These are phyloP conservation scores for Passalora sequoiae DNA, from an alignment of 2,329 filamentous ascomycete species.

Conservation along the genomic window DNA sequence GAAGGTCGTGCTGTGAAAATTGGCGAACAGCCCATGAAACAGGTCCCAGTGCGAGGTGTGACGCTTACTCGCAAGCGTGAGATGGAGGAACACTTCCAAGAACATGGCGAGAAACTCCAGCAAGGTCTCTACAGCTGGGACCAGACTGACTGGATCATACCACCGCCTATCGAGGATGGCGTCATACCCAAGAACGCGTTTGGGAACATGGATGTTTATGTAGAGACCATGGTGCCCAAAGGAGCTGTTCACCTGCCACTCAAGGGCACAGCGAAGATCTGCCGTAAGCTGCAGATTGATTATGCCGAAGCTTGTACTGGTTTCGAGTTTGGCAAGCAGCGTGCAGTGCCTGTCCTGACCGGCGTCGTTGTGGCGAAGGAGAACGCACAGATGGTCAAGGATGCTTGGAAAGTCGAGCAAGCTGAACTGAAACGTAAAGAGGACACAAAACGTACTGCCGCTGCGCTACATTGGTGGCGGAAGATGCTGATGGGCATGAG, in stretches of 20 bases:
- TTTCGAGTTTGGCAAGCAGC: constrained; percentile 92
- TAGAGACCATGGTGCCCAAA: constrained; percentile 81
- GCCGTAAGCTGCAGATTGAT: constrained; percentile 77
- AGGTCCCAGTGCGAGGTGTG: constrained; percentile 83
- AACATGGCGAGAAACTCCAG: constrained; percentile 74
- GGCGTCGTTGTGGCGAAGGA: constrained; percentile 85
- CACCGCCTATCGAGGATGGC: constrained; percentile 72
- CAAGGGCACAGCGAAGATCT: constrained; percentile 70
- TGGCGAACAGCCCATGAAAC: constrained; percentile 73
- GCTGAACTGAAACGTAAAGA: constrained; percentile 74
- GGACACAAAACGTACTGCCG: constrained; percentile 73
- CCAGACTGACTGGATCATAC: constrained; percentile 95
- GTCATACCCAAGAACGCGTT: constrained; percentile 90
- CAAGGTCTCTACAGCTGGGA: constrained; percentile 79
- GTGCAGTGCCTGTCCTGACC: constrained; percentile 86
- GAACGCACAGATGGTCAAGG: constrained; percentile 66
- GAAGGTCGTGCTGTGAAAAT: constrained; percentile 73
- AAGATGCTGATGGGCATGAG: constrained; percentile 81
- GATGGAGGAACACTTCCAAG: constrained; percentile 75
- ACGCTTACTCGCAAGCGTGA: constrained; percentile 83
- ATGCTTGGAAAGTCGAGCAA: constrained; percentile 68
- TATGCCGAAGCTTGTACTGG: constrained; percentile 92
- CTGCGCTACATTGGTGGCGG: constrained; percentile 71
- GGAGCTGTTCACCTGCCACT: constrained; percentile 82
- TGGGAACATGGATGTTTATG: constrained; percentile 95